Evolutionary conservation across 352 stramenopile genomes (phyloP), one percentile per base, ranked within the genome.

Genomic region (Phytophthora sansomeana): DNA sequence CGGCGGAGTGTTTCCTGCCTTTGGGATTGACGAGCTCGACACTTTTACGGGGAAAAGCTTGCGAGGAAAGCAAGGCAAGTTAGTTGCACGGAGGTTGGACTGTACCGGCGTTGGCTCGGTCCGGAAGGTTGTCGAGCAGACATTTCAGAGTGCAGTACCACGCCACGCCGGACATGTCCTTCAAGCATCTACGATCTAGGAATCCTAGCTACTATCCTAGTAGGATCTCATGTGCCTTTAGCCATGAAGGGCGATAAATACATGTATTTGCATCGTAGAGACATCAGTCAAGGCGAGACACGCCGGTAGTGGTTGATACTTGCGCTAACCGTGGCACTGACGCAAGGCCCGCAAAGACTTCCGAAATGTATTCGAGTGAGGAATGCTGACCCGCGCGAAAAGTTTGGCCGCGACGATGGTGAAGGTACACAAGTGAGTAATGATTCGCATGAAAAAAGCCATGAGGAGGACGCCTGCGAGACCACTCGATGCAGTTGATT

Each of bases 1-100:
- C 42, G 60, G 60, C 60, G 50, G 47, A 50, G 60, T 52, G 24
- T 54, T 66, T 66, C 58, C 58, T 59, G 57, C 44, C n/a, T 50
- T 44, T 49, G 41, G 43, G 19, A 55, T 6, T 13, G 38, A 26
- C 57, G 47, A 49, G 17, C 44, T 33, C 44, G 26, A 24, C 41
- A 61, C 38, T 55, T 67, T 61, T 55, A 36, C 55, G 16, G 17
- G 19, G 55, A 59, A 58, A 59, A 41, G 28, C 29, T 33, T 3
- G 3, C 17, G 19, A 44, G n/a, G 57, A 53, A 54, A 62, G 16
- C 7, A 44, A 43, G 29, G 42, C 32, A 64, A 17, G 47, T 13
- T 24, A 52, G 29, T 24, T 36, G 19, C 60, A 39, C 43, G 60
- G 58, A 68, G 52, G 21, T 56, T 68, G n/a, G n/a, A n/a, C n/a